phyloP scores from a whole-genome alignment of 805 yeast species.

The Pichia eremophila region DNA sequence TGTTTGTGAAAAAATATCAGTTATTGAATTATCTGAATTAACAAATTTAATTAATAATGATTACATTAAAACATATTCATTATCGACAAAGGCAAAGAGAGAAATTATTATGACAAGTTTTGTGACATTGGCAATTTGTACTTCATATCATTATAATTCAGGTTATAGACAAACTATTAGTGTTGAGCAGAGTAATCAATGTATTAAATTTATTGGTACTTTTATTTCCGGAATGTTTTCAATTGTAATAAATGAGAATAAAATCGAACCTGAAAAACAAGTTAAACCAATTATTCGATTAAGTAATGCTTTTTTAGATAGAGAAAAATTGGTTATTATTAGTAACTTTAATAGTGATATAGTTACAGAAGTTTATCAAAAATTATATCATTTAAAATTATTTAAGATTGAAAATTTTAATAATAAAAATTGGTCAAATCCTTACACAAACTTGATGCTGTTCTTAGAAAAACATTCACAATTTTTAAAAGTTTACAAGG shows the following conservation, averaged over 20 bases:
- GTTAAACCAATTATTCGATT: not conserved
- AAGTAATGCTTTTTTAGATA: not conserved
- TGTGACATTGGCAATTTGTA: not conserved
- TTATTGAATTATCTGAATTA: not conserved
- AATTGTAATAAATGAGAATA: not conserved
- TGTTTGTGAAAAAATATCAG: not conserved
- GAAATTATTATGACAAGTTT: not conserved
- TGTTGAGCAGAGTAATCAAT: not conserved
- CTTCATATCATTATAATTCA: conserved; percentile 1
- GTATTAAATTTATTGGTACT: not conserved
- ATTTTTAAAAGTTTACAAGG: not conserved
- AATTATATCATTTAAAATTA: not conserved
- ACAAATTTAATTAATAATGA: not conserved
- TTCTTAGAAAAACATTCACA: conserved; percentile 1
- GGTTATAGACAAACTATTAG: not conserved
- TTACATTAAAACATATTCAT: not conserved
- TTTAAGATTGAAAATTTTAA: not conserved
- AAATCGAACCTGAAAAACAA: not conserved
- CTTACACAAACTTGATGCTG: not conserved
- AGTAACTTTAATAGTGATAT: not conserved
- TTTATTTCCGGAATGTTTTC: conserved; percentile 3
- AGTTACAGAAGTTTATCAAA: not conserved
- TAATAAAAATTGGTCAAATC: not conserved
- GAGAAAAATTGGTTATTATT: not conserved
- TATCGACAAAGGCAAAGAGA: not conserved